Evolutionary conservation across 2,329 filamentous ascomycete species (phyloP).

Genomic region (Diaporthe sp.): DNA sequence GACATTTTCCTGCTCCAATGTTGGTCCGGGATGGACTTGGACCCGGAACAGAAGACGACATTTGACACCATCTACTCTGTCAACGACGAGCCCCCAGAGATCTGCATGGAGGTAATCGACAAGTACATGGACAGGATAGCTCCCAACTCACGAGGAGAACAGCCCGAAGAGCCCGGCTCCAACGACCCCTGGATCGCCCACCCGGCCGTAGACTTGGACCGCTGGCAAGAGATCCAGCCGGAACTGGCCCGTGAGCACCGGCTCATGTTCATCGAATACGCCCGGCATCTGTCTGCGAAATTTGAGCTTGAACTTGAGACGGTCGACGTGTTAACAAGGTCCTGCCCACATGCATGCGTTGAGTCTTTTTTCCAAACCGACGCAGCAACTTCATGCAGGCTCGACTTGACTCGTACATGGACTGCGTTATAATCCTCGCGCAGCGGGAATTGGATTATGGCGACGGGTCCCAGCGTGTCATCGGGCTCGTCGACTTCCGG

Average conservation of each 20-base stretch:
- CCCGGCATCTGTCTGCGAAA: not conserved
- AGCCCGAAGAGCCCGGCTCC: not conserved
- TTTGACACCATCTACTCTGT: not conserved
- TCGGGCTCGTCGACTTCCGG: not conserved
- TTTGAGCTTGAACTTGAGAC: not conserved
- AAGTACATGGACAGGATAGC: not conserved
- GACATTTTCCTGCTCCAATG: slow-evolving; percentile 6
- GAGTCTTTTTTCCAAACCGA: too few relatives aligned
- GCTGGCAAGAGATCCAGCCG: not conserved
- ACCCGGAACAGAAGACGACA: not conserved
- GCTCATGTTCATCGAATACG: not conserved
- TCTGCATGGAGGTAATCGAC: not conserved
- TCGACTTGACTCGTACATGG: not conserved
- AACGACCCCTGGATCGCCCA: not conserved
- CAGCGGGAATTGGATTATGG: not conserved
- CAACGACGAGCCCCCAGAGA: not conserved
- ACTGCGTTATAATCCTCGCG: not conserved
- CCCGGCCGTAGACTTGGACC: not conserved
- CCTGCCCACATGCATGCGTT: too few relatives aligned
- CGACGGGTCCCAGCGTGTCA: not conserved
- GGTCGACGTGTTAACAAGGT: accelerated
- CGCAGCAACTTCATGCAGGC: too few relatives aligned
- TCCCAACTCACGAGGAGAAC: not conserved
- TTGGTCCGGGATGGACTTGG: not conserved
- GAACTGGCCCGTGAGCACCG: not conserved